Conservation (phyloP, 164 flowering plant species). For the Litsea cubeba region DNA sequence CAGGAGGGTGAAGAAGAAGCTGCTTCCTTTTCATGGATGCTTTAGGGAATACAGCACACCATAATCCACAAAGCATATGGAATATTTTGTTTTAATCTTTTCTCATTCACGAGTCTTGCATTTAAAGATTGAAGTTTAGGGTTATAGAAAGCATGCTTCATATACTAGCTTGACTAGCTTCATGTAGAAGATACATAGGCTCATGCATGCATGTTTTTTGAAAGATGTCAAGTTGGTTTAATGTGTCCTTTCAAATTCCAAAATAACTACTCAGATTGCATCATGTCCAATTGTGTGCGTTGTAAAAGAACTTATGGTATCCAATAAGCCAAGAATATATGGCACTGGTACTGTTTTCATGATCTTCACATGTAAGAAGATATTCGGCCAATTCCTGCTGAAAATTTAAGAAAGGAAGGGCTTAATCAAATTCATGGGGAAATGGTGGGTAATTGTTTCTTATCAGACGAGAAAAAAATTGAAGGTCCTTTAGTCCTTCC, state of each 20-base stretch:
- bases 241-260: not conserved
- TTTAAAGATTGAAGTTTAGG: not conserved
- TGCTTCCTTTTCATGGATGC: conserved; percentile 4
- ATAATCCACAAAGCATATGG: not conserved
- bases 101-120: not conserved
- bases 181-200: not conserved
- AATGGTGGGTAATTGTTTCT: too few species aligned
- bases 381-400: too few species aligned
- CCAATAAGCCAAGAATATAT: too few species aligned
- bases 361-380: too few species aligned
- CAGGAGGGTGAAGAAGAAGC: conserved; percentile 1
- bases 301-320: too few species aligned
- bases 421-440: too few species aligned
- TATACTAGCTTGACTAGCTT: not conserved
- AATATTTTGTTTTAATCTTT: not conserved
- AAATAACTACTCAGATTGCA: not conserved
- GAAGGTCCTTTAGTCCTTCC: not conserved
- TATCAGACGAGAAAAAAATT: too few species aligned
- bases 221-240: not conserved
- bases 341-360: too few species aligned
- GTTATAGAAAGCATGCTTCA: not conserved
- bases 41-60: not conserved
- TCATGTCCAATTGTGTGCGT: too few species aligned
- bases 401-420: too few species aligned
- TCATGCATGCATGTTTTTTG: not conserved